Evolutionary conservation across 1,284 basidiomycete genomes (phyloP), one percentile per base, ranked within the genome.

Genomic region (Ustilago loliicola): DNA sequence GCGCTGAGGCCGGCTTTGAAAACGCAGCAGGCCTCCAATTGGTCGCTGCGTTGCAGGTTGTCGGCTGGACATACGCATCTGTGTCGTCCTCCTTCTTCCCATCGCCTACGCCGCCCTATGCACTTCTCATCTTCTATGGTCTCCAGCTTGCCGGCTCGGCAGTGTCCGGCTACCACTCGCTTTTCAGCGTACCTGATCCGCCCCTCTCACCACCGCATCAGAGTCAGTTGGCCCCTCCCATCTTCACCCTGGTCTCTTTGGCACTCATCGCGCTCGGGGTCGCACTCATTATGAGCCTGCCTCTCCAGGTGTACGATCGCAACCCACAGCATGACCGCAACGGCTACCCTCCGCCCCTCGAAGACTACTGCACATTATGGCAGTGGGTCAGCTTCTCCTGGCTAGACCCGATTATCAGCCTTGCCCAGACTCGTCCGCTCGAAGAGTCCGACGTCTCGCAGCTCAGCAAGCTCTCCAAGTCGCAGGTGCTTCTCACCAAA

Each of bases 331-430:
- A 71, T 38, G 72, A 66, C 15, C 40, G 65, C 3, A 53, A 63
- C 23, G 70, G 71, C n/a, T 68, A 61, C 34, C 86, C 61, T 85
- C 89, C n/a, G 81, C 91, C 47, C 89, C 89, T 91, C 3, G 93
- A 95, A 85, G 93, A 94, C 82, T 88, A 89, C 64, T 91, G 91
- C 48, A 91, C 89, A n/a, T 87, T 94, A 17, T 92, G 91, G 90
- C 88, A 90, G n/a, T 94, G 93, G 92, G 88, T 90, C 59, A 91
- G 90, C 1, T 94, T 94, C 85, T 89, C 90, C 2, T 95, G 93
- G 87, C 89, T 94, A 52, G 90, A 91, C 15, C 69, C 72, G 7
- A 53, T 81, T 27, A 63, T 81, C 40, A 25, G 19, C 25, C 25
- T 50, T 1, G 72, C 67, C 2, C 34, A 63, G 15, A 17, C 52